Conservation (phyloP, 2,329 filamentous ascomycete genomes). For the Fusarium sp. region DNA sequence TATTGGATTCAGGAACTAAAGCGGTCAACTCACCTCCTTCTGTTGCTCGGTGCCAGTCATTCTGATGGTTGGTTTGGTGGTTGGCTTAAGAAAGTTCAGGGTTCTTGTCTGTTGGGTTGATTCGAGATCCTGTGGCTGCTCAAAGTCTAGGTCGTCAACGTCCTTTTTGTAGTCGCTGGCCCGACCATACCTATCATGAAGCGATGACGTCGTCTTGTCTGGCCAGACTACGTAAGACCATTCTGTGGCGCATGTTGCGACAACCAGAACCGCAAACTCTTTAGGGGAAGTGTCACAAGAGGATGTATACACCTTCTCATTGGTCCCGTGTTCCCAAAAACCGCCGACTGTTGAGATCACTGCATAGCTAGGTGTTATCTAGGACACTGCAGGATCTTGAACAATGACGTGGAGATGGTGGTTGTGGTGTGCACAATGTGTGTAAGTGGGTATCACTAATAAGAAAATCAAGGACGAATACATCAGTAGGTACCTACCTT, state of each 20-base stretch:
- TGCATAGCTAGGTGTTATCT: neutral
- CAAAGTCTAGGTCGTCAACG: constrained; percentile 6
- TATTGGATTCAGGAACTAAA: neutral
- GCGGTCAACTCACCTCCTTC: constrained; percentile 41
- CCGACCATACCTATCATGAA: constrained; percentile 16
- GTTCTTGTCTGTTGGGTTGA: constrained; percentile 7
- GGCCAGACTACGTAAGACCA: constrained; percentile 32
- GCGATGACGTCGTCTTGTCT: constrained; percentile 42
- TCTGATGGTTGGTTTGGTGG: constrained; percentile 19
- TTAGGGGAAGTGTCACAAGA: constrained; percentile 34
- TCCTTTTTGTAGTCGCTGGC: constrained; percentile 40
- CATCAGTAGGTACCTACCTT: neutral
- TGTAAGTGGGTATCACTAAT: constrained; percentile 15
- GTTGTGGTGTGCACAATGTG: constrained; percentile 19
- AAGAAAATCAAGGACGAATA: constrained; percentile 21
- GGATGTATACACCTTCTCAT: constrained; percentile 8
- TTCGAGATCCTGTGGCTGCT: neutral
- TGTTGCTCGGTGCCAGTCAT: constrained; percentile 46
- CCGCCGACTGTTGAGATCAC: constrained; percentile 14
- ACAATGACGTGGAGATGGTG: constrained; percentile 25
- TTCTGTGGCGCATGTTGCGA: constrained; percentile 29
- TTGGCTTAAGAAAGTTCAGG: neutral
- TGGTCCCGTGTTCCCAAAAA: constrained; percentile 1
- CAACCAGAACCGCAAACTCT: constrained; percentile 23
- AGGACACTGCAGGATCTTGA: constrained; percentile 20